Evolutionary conservation across 768 basidiomycete species (phyloP).

Genomic region (Boletus rubropictus): DNA sequence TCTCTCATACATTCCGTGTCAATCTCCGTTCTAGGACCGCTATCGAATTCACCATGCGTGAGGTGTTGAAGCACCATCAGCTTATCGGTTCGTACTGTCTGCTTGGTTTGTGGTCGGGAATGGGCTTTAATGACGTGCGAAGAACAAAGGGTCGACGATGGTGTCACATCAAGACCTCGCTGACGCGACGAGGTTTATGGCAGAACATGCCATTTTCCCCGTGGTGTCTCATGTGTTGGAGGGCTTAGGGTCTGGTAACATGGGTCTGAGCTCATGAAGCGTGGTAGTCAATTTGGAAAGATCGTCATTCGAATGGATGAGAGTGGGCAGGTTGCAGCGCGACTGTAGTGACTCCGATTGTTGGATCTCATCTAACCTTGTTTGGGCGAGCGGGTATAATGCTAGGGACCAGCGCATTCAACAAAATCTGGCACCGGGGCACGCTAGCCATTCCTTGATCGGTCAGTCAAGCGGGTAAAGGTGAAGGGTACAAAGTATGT

Average conservation of each 20-base stretch:
- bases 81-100: constrained; percentile 51
- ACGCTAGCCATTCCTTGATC: not conserved
- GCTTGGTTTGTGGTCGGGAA: constrained; percentile 1
- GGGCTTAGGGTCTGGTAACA: constrained; percentile 56
- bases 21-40: constrained; percentile 48
- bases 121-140: constrained; percentile 11
- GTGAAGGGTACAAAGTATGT: constrained; percentile 1
- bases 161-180: constrained; percentile 70
- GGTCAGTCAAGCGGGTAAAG: not conserved
- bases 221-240: constrained; percentile 65
- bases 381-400: not conserved
- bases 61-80: constrained; percentile 69
- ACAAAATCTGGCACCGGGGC: not conserved
- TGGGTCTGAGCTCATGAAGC: constrained; percentile 63
- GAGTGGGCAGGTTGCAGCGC: constrained; percentile 18
- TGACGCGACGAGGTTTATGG: constrained; percentile 66
- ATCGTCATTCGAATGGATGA: constrained; percentile 51
- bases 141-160: constrained; percentile 68
- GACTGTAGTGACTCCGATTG: constrained; percentile 16
- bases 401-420: not conserved
- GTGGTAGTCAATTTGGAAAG: constrained; percentile 72
- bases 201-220: constrained; percentile 60
- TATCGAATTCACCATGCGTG: constrained; percentile 68
- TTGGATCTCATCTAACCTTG: not conserved
- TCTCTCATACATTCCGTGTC: constrained; percentile 5